A percentile compares a stretch with the other conserved stretches of the same genome.
phyloP scores from a whole-genome alignment of 768 basidiomycete genomes.

The Tricholoma flavovirens region DNA sequence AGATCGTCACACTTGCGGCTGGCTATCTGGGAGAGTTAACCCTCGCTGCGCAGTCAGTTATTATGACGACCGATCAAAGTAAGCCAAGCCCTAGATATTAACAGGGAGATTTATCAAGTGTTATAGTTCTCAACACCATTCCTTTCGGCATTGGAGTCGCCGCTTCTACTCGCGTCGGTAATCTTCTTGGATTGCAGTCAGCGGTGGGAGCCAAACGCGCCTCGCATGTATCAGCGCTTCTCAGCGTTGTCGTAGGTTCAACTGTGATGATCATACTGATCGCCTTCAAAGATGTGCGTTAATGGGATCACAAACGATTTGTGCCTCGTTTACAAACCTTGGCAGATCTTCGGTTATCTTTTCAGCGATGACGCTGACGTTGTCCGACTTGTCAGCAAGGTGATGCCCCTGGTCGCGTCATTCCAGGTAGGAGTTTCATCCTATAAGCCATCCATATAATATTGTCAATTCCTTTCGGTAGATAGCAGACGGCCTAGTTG shows the following conservation, averaged over 20 bases:
- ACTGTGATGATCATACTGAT: constrained; percentile 58
- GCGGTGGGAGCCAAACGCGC: constrained; percentile 48
- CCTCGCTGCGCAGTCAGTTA: constrained; percentile 70
- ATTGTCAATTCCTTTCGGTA: neutral
- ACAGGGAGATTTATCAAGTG: neutral
- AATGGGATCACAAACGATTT: neutral
- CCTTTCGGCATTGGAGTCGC: constrained; percentile 76
- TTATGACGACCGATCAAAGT: constrained; percentile 81
- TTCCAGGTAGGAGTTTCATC: constrained; percentile 47
- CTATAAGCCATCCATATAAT: neutral
- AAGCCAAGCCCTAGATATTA: constrained; percentile 6
- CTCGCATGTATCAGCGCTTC: constrained; percentile 57
- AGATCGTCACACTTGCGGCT: constrained; percentile 75
- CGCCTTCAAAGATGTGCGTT: constrained; percentile 47
- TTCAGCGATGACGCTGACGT: constrained; percentile 63
- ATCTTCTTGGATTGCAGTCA: constrained; percentile 57
- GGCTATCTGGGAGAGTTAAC: constrained; percentile 62
- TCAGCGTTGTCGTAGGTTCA: constrained; percentile 55
- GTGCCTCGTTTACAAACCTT: neutral
- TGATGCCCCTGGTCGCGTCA: constrained; percentile 71
- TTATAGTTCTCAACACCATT: constrained; percentile 60
- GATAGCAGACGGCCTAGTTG: constrained; percentile 64
- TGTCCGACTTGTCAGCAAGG: constrained; percentile 52
- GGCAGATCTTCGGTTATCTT: constrained; percentile 57
- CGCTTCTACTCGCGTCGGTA: constrained; percentile 68